Evolutionary conservation across 805 yeast species (phyloP).

Genomic region (Kregervanrija fluxuum): DNA sequence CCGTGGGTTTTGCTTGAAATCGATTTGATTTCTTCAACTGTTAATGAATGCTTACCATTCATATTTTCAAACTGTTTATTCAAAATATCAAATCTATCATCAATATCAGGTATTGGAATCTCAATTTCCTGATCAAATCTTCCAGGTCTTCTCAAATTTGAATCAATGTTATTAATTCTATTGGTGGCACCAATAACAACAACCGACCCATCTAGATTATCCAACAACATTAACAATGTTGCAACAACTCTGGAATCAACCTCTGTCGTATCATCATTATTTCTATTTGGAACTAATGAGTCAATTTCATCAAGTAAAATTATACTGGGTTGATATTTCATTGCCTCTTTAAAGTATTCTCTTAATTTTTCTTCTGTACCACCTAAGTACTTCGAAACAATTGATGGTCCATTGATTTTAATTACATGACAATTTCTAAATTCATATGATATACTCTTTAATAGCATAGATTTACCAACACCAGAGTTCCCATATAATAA

Average conservation of each 20-base stretch:
- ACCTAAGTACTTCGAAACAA: conserved; percentile 88
- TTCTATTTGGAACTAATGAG: conserved; percentile 80
- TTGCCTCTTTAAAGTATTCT: conserved; percentile 77
- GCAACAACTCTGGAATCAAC: conserved; percentile 89
- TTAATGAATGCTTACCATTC: conserved; percentile 40
- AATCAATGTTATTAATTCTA: conserved; percentile 84
- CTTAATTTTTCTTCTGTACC: conserved; percentile 88
- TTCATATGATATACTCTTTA: conserved; percentile 75
- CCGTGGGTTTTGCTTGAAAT: conserved; percentile 86
- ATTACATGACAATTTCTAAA: conserved; percentile 70
- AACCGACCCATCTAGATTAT: conserved; percentile 59
- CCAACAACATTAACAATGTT: conserved; percentile 75
- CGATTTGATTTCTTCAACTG: conserved; percentile 45
- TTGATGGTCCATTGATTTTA: conserved; percentile 83
- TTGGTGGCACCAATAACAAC: conserved; percentile 89
- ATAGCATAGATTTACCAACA: conserved; percentile 88
- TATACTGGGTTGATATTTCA: conserved; percentile 77
- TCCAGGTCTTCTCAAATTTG: conserved; percentile 86
- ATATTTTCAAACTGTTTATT: conserved; percentile 50
- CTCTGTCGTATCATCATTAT: conserved; percentile 82
- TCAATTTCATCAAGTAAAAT: conserved; percentile 91
- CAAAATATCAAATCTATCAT: conserved; percentile 70
- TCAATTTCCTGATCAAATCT: conserved; percentile 91
- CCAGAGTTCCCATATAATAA: conserved; percentile 97
- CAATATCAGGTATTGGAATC: conserved; percentile 87